Conservation (phyloP, 164 flowering plant species). For the Houttuynia cordata region DNA sequence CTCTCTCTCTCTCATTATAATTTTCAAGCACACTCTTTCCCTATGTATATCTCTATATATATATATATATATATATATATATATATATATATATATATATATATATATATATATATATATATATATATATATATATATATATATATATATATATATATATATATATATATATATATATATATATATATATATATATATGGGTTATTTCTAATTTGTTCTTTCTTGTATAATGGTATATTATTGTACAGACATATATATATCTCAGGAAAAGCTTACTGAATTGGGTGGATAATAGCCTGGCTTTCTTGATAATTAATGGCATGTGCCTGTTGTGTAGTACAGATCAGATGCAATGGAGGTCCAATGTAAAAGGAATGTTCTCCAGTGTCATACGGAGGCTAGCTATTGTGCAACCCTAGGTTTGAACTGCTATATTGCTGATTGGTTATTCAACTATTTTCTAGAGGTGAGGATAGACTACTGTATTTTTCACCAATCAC, state of each 20-base stretch:
- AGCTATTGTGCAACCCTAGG: too few relatives aligned
- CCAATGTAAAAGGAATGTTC: neutral
- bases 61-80: too few relatives aligned
- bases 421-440: too few relatives aligned
- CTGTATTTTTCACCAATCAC: too few relatives aligned
- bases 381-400: too few relatives aligned
- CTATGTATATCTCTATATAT: neutral
- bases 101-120: too few relatives aligned
- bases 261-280: neutral
- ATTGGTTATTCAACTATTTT: too few relatives aligned
- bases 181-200: neutral
- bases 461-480: too few relatives aligned
- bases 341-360: neutral
- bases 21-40: neutral
- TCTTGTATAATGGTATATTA: neutral
- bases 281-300: neutral
- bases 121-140: too few relatives aligned
- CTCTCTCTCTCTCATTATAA: neutral
- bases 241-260: neutral
- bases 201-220: neutral
- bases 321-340: neutral
- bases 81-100: too few relatives aligned
- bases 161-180: too few relatives aligned
- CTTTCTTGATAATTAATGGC: neutral
- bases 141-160: too few relatives aligned